Base-by-base conservation (phyloP, 208 protist genomes). In the Angomonas desouzai region DNA sequence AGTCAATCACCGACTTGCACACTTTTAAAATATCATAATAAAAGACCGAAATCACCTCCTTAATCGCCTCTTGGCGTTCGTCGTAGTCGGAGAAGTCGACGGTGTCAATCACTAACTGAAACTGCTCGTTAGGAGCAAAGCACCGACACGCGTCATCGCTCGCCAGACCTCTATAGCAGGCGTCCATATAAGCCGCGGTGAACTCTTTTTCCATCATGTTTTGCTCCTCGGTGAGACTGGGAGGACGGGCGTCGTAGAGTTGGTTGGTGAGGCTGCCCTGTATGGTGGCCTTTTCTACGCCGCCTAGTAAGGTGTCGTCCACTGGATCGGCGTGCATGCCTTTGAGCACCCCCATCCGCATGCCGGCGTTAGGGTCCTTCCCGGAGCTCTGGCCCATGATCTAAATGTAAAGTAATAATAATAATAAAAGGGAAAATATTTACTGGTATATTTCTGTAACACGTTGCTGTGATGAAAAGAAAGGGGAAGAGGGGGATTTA, bases 51-150 rank as follows among this genome's bases (percentile, higher is more conserved):
- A 78, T 72, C 22, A 83, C 72, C 1, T 67, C 72, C 36, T 51
- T 55, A 34, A 83, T 60, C 36, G 61, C 65, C 13, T 63, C 60
- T 48, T 77, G 72, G 55, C 64, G 71, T 33, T 72, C 66, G 30
- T 74, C 62, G 27, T 66, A 72, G 38, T 71, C 62, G 32, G 62
- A 60, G 4, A 68, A 45, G 33, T 76, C 65, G 51, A 68, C 68
- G 18, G 58, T 58, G 38, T 77, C 71, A 13, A 83, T 47, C 13
- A 68, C 62, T 20, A 65, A 53, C 63, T 83, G 77, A 51, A 83
- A 71, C n/a, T 58, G 62, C 48, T 78, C 71, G 48, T 83, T 83
- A 25, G 77, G 68, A 0, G 36, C 51, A 47, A 76, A 83, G 6
- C 64, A 62, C 18, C 34, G 49, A n/a, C 58, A 38, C 2, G 57